Conservation (phyloP, 768 basidiomycete genomes). For the Agaricus subrufescens region DNA sequence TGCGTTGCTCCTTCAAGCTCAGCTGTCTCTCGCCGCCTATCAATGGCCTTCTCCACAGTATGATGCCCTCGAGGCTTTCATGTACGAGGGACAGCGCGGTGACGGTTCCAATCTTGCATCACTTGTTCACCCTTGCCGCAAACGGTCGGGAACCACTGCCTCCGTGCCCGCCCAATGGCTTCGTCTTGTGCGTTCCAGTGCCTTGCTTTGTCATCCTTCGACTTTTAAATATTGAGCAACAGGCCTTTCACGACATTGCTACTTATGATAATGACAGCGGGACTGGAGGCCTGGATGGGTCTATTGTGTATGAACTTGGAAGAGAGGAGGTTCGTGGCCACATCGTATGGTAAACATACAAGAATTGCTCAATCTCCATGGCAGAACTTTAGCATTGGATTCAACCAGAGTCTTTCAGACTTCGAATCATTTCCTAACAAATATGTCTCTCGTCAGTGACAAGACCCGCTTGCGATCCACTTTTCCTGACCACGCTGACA, state of each 20-base stretch:
- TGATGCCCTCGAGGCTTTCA: constrained; percentile 27
- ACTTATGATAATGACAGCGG: constrained; percentile 41
- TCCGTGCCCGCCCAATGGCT: constrained; percentile 32
- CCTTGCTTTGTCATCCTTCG: background rate
- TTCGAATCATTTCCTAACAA: constrained; percentile 38
- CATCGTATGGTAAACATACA: background rate
- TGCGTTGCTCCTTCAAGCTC: background rate
- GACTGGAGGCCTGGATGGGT: constrained; percentile 46
- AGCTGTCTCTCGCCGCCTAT: constrained; percentile 16
- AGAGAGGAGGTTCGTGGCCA: constrained; percentile 30
- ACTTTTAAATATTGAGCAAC: background rate
- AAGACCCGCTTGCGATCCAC: background rate
- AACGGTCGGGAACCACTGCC: constrained; percentile 22
- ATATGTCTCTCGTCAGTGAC: constrained; percentile 36
- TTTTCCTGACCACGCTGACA: constrained; percentile 13
- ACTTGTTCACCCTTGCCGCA: constrained; percentile 28
- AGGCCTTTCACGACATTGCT: constrained; percentile 50
- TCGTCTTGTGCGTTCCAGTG: constrained; percentile 23
- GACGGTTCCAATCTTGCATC: constrained; percentile 28
- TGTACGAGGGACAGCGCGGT: constrained; percentile 27
- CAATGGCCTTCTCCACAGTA: constrained; percentile 33
- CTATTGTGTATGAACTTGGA: constrained; percentile 42
- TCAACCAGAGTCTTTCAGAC: constrained; percentile 37
- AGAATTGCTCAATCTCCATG: background rate
- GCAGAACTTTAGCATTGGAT: constrained; percentile 45